Evolutionary conservation across 1,284 basidiomycete species (phyloP).

Genomic region (Cryptococcus sp.): DNA sequence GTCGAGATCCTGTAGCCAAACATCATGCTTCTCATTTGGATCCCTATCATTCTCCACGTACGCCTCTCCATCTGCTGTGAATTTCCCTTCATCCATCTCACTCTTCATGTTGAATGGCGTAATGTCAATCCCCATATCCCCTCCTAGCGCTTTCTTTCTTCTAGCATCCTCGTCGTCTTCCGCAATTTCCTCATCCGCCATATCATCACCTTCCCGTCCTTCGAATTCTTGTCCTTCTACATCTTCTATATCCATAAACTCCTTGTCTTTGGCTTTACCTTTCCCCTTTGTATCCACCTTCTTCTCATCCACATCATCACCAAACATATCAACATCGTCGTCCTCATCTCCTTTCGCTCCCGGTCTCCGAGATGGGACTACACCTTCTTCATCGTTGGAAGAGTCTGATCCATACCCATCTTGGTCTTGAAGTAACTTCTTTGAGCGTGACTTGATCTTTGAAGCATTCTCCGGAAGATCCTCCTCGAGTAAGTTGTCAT

Average conservation of each 20-base stretch:
- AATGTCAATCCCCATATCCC: constrained; percentile 85
- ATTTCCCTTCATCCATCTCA: constrained; percentile 96
- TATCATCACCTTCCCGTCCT: constrained; percentile 24
- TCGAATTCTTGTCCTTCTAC: constrained; percentile 93
- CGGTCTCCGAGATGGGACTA: constrained; percentile 62
- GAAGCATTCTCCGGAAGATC: constrained; percentile 35
- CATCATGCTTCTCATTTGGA: constrained; percentile 85
- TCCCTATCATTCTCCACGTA: constrained; percentile 79
- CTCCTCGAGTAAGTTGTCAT: constrained; percentile 35
- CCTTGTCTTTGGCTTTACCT: constrained; percentile 52
- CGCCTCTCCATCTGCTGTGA: constrained; percentile 80
- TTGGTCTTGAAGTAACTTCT: constrained; percentile 62
- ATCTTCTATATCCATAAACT: constrained; percentile 80
- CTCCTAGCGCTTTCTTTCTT: constrained; percentile 26
- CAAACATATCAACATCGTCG: constrained; percentile 81
- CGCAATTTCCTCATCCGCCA: constrained; percentile 47
- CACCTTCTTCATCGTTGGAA: constrained; percentile 84
- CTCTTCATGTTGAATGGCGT: constrained; percentile 98
- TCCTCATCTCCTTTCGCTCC: constrained; percentile 51
- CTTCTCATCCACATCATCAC: constrained; percentile 39
- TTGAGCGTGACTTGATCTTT: constrained; percentile 59
- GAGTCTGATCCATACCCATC: constrained; percentile 94
- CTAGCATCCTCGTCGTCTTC: constrained; percentile 20
- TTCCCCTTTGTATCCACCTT: constrained; percentile 11
- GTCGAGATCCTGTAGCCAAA: constrained; percentile 87